Conservation (phyloP, 148 eudicot species). For the Rhododendron kiyosumense region DNA sequence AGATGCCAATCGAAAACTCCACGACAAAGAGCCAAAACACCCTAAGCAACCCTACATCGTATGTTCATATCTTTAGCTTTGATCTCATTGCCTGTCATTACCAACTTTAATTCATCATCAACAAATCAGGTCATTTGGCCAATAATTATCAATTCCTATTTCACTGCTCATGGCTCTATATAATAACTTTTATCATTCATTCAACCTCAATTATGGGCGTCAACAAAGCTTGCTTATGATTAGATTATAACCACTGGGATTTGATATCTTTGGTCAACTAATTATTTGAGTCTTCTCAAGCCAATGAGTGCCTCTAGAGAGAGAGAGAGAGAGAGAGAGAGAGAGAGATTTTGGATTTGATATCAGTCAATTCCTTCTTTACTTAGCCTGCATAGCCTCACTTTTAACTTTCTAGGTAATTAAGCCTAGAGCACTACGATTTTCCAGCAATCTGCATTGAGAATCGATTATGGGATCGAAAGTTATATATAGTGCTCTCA, state of each 20-base stretch:
- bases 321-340: too few relatives aligned
- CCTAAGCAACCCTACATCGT: too few relatives aligned
- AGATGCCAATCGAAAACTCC: too few relatives aligned
- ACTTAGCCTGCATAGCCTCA: neutral
- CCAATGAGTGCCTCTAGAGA: neutral
- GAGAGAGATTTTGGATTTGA: neutral
- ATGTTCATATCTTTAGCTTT: too few relatives aligned
- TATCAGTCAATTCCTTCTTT: neutral
- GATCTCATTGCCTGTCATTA: neutral
- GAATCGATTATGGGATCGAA: neutral
- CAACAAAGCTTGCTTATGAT: neutral
- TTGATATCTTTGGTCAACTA: neutral
- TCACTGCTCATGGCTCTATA: neutral
- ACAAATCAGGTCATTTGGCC: neutral
- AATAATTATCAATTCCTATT: neutral
- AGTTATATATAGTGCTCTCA: neutral
- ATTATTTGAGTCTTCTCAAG: neutral
- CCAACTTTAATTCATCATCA: neutral
- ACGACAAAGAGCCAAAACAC: too few relatives aligned
- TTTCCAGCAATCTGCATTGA: neutral
- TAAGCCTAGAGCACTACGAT: neutral
- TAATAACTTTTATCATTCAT: neutral
- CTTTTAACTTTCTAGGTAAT: conserved; percentile 1
- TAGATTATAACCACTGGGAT: neutral
- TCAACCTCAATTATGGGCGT: neutral